Base-by-base conservation (phyloP, 306 rosid genomes). In the Boehmeria nivea region DNA sequence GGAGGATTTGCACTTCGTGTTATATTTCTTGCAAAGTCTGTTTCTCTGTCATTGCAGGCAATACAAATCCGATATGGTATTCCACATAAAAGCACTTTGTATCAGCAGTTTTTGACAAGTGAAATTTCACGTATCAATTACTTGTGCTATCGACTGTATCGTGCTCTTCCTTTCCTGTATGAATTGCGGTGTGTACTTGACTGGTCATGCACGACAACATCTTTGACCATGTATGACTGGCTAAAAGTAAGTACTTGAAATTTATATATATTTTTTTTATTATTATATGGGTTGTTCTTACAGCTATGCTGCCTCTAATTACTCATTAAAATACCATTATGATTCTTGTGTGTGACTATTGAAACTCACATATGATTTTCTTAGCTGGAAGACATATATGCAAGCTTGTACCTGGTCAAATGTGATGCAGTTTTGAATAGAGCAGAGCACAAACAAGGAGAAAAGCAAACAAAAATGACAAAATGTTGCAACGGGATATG, bases 201-300 rank as follows among this genome's bases (percentile, higher is more conserved):
- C 65, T 91, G 99, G 99, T 91, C 99, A 2, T 87, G 99, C 84
- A 91, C 99, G 64, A 69, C 99, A 16, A 91, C 99, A 5, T 85
- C 99, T 58, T 74, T 91, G 74, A 91, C 96, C 54, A 87, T 91
- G 99, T 87, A 91, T 67, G 99, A 91, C 66, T 91, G 96, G 96
- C 83, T 91, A 56, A 91, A 91, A 87, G 99, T 85, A 76, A 73
- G 79, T 72, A 59, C 36, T 64, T 46, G 49, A 60, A 60, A 62
- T 70, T 61, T 50, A 45, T 49, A 38, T 54, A 16, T 5, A 13
- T 24, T 31, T 17, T 57, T 10, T 31, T 31, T 6, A 31, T 31
- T 31, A 31, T 6, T 6, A 0, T 31, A 1, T n/a, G 45, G 11
- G n/a, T 40, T 40, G 45, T 40, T 10, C 45, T n/a, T n/a, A n/a